These are phyloP conservation scores for Populus pruinosa DNA, from an alignment of 345 rosid species.

Conservation along the genomic window DNA sequence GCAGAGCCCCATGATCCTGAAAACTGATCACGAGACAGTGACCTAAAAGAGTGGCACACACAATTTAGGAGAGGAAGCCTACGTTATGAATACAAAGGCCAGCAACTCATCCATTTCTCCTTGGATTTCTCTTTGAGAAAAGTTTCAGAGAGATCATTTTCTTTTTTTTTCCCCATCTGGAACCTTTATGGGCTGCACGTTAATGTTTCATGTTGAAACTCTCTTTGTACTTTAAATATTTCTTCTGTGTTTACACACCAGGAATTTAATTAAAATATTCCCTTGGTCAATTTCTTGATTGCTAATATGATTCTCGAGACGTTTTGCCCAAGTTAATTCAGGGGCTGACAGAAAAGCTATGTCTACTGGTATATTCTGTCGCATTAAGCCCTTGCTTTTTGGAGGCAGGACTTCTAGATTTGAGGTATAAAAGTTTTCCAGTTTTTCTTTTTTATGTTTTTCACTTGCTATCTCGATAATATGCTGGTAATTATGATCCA, in stretches of 20 bases:
- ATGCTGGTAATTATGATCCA: background rate
- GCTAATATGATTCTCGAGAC: background rate
- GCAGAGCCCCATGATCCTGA: background rate
- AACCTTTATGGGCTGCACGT: conserved; percentile 7
- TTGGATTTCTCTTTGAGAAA: conserved; percentile 48
- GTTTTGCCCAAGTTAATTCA: conserved; percentile 3
- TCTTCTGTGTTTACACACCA: background rate
- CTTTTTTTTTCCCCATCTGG: background rate
- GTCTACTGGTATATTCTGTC: conserved; percentile 38
- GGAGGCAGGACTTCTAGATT: conserved; percentile 39
- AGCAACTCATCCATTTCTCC: conserved; percentile 15
- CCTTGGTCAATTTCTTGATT: background rate
- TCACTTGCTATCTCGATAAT: background rate
- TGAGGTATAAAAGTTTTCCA: conserved; percentile 33
- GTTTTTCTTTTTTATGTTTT: background rate
- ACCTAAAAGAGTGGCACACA: background rate
- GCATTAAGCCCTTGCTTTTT: conserved; percentile 38
- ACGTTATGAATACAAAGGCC: conserved; percentile 26
- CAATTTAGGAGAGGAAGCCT: background rate
- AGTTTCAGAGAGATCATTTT: conserved; percentile 32
- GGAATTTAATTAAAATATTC: background rate
- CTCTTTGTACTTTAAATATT: background rate
- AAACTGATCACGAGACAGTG: background rate
- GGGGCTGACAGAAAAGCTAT: conserved; percentile 15
- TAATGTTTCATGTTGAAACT: background rate